These are phyloP conservation scores for Pythium brachiatum DNA, from an alignment of 352 stramenopile genomes.

Conservation along the genomic window DNA sequence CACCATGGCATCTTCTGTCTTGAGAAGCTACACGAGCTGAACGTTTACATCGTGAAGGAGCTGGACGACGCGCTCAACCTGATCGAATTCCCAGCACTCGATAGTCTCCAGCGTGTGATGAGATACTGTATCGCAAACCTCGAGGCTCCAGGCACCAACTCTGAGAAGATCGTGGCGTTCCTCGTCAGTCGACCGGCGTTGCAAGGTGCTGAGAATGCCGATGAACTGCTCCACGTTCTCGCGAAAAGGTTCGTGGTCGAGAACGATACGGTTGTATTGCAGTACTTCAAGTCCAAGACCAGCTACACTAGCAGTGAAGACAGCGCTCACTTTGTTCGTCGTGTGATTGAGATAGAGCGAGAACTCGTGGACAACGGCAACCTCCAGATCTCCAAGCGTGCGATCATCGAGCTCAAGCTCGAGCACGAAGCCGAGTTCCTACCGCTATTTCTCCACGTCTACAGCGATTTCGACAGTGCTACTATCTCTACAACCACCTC, in stretches of 20 bases:
- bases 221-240: conserved; percentile 41
- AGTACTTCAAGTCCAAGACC: conserved; percentile 51
- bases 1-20: conserved; percentile 50
- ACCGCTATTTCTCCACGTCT: conserved; percentile 37
- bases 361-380: conserved; percentile 28
- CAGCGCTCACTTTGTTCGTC: conserved; percentile 44
- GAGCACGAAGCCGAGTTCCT: conserved; percentile 68
- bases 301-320: conserved; percentile 32
- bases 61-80: conserved; percentile 54
- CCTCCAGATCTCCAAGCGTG: conserved; percentile 38
- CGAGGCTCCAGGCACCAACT: conserved; percentile 34
- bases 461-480: background rate
- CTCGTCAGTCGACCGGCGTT: conserved; percentile 46
- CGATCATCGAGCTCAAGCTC: conserved; percentile 60
- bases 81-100: conserved; percentile 16
- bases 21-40: conserved; percentile 41
- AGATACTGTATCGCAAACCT: conserved; percentile 48
- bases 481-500: background rate
- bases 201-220: conserved; percentile 33
- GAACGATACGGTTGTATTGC: conserved; percentile 42
- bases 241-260: conserved; percentile 50
- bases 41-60: conserved; percentile 66
- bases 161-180: conserved; percentile 62
- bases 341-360: conserved; percentile 41
- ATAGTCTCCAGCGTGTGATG: conserved; percentile 37